Conservation (phyloP, 257 asterid species). For the Forsythia suspensa region DNA sequence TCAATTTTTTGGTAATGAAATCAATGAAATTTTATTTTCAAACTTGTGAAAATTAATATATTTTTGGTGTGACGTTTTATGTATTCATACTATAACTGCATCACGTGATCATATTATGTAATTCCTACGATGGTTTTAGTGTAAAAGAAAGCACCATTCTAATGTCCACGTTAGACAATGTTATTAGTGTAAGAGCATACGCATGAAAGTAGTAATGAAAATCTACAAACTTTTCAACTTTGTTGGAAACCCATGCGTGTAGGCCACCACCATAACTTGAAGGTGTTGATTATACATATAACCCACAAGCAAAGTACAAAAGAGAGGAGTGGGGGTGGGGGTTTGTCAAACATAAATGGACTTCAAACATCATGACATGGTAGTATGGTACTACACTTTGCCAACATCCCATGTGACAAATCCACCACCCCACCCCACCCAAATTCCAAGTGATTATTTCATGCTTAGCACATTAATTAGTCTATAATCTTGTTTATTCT, state of each 20-base stretch:
- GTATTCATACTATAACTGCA: too few species aligned
- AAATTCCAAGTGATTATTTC: background rate
- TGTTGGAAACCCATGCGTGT: slow-evolving; percentile 51
- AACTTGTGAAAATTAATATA: background rate
- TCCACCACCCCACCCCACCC: slow-evolving; percentile 9
- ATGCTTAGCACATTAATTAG: background rate
- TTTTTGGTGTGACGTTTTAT: too few species aligned
- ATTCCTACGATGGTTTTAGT: background rate
- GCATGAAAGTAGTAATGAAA: background rate
- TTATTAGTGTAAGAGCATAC: background rate
- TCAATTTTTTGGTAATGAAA: too few species aligned
- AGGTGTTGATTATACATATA: slow-evolving; percentile 39
- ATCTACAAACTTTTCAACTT: background rate
- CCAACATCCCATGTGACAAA: slow-evolving; percentile 47
- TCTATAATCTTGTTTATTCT: background rate
- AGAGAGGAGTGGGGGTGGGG: too few species aligned
- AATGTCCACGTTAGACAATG: too few species aligned
- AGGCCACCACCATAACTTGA: slow-evolving; percentile 37
- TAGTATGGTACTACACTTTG: slow-evolving; percentile 36
- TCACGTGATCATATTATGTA: background rate
- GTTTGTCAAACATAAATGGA: slow-evolving; percentile 17
- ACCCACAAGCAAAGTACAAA: slow-evolving; percentile 41
- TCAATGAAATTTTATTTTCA: too few species aligned
- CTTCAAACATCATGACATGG: slow-evolving; percentile 22
- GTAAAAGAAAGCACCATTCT: background rate